Percentiles rank a stretch among this genome's conserved stretches.
These are phyloP conservation scores for Arabidopsis arenosa DNA, from an alignment of 345 rosid genomes.

Conservation along the genomic window DNA sequence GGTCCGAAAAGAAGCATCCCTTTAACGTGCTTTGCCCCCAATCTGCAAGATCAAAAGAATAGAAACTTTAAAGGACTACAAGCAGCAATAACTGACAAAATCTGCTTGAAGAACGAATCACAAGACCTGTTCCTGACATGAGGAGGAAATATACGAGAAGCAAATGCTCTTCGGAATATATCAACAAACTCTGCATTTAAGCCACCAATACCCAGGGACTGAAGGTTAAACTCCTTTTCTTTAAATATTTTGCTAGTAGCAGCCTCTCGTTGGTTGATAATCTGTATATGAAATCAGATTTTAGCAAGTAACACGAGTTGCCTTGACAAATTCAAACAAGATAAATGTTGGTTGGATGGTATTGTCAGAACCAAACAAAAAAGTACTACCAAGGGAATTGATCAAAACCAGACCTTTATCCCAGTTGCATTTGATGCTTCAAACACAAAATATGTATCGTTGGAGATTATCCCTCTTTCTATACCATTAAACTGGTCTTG, in stretches of 20 bases:
- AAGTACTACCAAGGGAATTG: too few relatives aligned
- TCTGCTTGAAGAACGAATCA: neutral
- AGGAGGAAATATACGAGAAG: constrained; percentile 89
- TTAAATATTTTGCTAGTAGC: constrained; percentile 84
- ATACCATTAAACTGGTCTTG: constrained; percentile 21
- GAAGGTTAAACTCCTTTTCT: constrained; percentile 89
- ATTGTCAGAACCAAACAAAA: too few relatives aligned
- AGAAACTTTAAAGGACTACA: too few relatives aligned
- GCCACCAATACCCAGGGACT: constrained; percentile 87
- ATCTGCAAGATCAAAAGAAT: constrained; percentile 53
- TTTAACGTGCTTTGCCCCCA: constrained; percentile 86
- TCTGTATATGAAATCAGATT: constrained; percentile 47
- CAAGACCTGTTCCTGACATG: constrained; percentile 68
- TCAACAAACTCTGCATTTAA: constrained; percentile 82
- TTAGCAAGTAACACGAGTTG: neutral
- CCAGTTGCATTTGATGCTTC: constrained; percentile 79
- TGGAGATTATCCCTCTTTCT: constrained; percentile 75
- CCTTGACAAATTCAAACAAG: too few relatives aligned
- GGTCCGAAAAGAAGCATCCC: constrained; percentile 98
- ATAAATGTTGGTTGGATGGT: too few relatives aligned
- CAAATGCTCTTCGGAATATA: constrained; percentile 94
- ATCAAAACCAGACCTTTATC: constrained; percentile 61
- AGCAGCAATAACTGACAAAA: too few relatives aligned
- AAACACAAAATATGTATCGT: constrained; percentile 72
- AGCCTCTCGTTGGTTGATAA: constrained; percentile 89